Evolutionary conservation across 2,329 filamentous ascomycete species (phyloP).

Genomic region (Aureobasidium namibiae): DNA sequence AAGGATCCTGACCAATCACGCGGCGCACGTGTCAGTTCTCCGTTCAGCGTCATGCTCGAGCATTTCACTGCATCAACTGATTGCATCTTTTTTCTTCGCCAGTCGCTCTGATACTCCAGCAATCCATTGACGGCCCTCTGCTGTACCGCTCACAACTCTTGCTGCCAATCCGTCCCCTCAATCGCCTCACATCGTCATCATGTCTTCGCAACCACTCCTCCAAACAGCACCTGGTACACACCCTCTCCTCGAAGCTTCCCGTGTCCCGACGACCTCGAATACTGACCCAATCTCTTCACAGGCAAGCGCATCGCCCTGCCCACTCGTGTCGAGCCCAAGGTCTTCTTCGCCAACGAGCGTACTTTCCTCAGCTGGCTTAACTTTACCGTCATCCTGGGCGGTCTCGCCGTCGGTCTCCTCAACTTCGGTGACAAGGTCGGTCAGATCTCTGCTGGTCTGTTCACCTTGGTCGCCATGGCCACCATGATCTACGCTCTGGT

Average conservation of each 20-base stretch:
- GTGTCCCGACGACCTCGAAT: background rate
- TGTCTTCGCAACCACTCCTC: constrained; percentile 95
- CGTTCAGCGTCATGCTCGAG: background rate
- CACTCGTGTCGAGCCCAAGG: constrained; percentile 96
- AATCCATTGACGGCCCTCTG: background rate
- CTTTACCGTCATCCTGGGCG: constrained; percentile 97
- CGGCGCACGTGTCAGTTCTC: background rate
- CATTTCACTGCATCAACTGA: constrained; percentile 9
- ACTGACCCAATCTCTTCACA: constrained; percentile 30
- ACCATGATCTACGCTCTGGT: constrained; percentile 92
- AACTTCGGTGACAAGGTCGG: constrained; percentile 95
- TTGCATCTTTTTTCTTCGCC: constrained; percentile 18
- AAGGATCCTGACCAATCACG: constrained; percentile 12
- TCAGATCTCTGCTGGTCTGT: constrained; percentile 87
- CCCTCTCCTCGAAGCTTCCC: background rate
- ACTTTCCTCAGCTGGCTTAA: constrained; percentile 99
- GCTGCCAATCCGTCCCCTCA: background rate
- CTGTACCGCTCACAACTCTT: background rate
- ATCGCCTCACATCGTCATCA: constrained; percentile 35
- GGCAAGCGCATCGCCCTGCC: constrained; percentile 98
- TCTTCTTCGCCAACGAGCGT: constrained; percentile 99
- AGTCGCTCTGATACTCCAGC: constrained; percentile 6
- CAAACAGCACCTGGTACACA: constrained; percentile 78
- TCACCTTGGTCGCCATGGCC: constrained; percentile 88
- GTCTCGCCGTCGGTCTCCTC: constrained; percentile 89